These are phyloP conservation scores for Silene coronaria DNA, from an alignment of 179 eudicot genomes.

Conservation along the genomic window DNA sequence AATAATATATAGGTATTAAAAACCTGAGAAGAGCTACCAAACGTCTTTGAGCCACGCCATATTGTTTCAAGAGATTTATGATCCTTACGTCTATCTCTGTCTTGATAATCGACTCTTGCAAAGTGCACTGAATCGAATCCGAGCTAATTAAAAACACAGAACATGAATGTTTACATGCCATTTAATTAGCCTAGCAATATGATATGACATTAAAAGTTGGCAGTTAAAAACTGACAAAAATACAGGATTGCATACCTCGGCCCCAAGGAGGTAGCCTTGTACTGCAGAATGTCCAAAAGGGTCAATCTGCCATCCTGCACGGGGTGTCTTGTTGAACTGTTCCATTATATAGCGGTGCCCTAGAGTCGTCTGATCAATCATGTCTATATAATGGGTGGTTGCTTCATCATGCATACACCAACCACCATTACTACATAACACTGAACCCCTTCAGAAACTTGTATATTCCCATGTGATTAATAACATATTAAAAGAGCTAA, in stretches of 20 bases:
- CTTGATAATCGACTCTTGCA: conserved; percentile 92
- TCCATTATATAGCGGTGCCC: conserved; percentile 60
- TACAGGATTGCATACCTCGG: conserved; percentile 44
- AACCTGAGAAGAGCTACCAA: conserved; percentile 88
- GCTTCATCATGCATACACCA: conserved; percentile 99
- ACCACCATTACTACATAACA: conserved; percentile 68
- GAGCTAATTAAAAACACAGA: conserved; percentile 37
- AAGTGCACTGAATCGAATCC: conserved; percentile 93
- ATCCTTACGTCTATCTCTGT: conserved; percentile 51
- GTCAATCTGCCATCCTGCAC: conserved; percentile 97
- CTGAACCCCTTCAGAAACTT: neutral
- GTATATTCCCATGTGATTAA: conserved; percentile 11
- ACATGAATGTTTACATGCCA: neutral
- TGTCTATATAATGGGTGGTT: conserved; percentile 68
- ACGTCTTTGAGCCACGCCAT: conserved; percentile 87
- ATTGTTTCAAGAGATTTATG: conserved; percentile 82
- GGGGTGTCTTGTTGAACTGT: conserved; percentile 70
- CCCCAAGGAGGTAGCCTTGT: conserved; percentile 80
- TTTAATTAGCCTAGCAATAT: neutral
- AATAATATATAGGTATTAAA: neutral
- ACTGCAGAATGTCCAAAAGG: conserved; percentile 96
- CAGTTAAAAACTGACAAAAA: neutral
- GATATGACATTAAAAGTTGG: neutral
- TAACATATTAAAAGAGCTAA: conserved; percentile 2
- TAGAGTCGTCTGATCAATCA: conserved; percentile 90